phyloP scores from a whole-genome alignment of 768 basidiomycete species.

The Glaciozyma martinii region DNA sequence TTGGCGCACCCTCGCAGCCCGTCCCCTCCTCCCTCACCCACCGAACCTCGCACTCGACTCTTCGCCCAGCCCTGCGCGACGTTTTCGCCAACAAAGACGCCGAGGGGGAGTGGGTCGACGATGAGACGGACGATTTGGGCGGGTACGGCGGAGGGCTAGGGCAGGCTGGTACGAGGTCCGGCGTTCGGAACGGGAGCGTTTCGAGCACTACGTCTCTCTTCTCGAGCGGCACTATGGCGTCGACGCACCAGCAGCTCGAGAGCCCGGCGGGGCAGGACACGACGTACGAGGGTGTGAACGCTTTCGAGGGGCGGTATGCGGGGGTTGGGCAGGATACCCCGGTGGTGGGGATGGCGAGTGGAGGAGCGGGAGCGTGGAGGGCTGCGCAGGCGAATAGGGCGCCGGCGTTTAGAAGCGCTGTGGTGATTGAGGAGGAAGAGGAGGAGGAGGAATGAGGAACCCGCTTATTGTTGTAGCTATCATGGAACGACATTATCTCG shows the following conservation, averaged over 20 bases:
- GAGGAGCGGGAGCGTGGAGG: neutral
- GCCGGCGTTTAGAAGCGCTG: neutral
- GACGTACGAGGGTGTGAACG: neutral
- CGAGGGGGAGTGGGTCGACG: conserved; percentile 25
- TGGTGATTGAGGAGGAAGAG: conserved; percentile 1
- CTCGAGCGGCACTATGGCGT: neutral
- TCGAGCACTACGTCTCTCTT: neutral
- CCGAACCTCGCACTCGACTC: neutral
- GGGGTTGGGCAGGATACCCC: neutral
- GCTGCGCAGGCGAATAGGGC: neutral
- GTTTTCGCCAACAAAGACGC: conserved; percentile 19
- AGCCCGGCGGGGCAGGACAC: neutral
- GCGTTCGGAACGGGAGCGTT: neutral
- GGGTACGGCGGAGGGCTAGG: conserved; percentile 33
- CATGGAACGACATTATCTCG: too few relatives aligned
- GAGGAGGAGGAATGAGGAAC: conserved; percentile 1
- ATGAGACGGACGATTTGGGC: conserved; percentile 18
- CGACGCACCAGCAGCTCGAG: neutral
- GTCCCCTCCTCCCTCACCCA: neutral
- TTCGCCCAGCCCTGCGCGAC: conserved; percentile 26
- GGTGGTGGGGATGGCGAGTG: neutral
- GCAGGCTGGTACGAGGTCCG: conserved; percentile 5
- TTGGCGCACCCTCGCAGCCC: conserved; percentile 31
- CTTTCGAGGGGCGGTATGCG: neutral
- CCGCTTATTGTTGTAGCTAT: too few relatives aligned